Conservation (phyloP, 2,329 filamentous ascomycete genomes). For the Sphaerulina populicola region DNA sequence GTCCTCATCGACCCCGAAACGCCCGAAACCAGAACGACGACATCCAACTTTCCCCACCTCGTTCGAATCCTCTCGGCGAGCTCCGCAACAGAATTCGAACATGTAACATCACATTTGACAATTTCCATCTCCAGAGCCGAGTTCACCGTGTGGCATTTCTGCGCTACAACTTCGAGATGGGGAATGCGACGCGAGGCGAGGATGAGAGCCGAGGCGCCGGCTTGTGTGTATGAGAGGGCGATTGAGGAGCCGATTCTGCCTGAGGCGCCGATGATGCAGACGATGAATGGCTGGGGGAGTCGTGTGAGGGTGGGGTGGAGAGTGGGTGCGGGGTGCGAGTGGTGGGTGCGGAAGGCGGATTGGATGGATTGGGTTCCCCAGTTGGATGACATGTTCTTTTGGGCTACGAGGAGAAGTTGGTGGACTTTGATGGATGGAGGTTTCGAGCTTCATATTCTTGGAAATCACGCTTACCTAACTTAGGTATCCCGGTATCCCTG, state of each 20-base stretch:
- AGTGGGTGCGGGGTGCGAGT: slow-evolving; percentile 6
- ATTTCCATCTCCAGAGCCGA: slow-evolving; percentile 12
- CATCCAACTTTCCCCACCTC: slow-evolving; percentile 23
- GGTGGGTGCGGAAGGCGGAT: slow-evolving; percentile 9
- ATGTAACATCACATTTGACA: slow-evolving; percentile 25
- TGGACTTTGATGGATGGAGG: not conserved
- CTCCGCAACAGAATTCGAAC: slow-evolving; percentile 12
- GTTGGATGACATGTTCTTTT: not conserved
- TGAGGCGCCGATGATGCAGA: slow-evolving; percentile 34
- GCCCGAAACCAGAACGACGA: slow-evolving; percentile 25
- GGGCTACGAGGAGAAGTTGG: too few relatives aligned
- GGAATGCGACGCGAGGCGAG: slow-evolving; percentile 29
- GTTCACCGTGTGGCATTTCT: too few relatives aligned
- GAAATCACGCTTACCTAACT: too few relatives aligned
- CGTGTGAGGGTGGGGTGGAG: slow-evolving; percentile 11
- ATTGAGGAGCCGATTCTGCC: slow-evolving; percentile 33
- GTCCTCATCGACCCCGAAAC: slow-evolving; percentile 22
- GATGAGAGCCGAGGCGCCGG: slow-evolving; percentile 31
- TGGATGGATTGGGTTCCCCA: slow-evolving; percentile 15
- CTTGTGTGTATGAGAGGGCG: slow-evolving; percentile 31
- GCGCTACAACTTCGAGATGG: slow-evolving; percentile 24
- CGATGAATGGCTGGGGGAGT: slow-evolving; percentile 28
- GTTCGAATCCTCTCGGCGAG: slow-evolving; percentile 16
- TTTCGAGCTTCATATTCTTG: not conserved
- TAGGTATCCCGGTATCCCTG: too few relatives aligned